Conservation (phyloP, 1,284 basidiomycete species). For the Leccinum griseonigrum region DNA sequence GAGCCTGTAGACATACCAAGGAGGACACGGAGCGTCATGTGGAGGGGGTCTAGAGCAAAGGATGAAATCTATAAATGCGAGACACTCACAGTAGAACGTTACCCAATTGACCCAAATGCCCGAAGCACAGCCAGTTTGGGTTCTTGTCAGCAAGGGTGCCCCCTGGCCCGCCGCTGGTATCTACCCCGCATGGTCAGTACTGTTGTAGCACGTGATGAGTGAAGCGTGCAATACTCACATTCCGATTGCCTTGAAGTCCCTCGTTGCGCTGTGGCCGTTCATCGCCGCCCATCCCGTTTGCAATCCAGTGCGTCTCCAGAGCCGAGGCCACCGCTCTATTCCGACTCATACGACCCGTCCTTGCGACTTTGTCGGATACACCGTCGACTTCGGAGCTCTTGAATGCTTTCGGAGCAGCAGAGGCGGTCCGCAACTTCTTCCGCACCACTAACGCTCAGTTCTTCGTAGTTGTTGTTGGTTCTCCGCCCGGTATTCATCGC, state of each 20-base stretch:
- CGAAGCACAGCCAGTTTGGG: no score
- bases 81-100: no score
- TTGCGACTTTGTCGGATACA: neutral
- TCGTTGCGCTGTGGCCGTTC: neutral
- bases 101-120: no score
- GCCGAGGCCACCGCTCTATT: neutral
- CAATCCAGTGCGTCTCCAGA: neutral
- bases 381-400: neutral
- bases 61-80: no score
- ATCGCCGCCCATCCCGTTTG: neutral
- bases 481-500: neutral
- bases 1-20: no score
- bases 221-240: neutral
- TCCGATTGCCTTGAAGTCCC: neutral
- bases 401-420: neutral
- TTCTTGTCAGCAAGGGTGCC: no score
- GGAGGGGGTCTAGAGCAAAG: no score
- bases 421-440: neutral
- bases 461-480: neutral
- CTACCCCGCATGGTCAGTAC: neutral
- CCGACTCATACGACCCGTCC: neutral
- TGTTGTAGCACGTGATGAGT: neutral
- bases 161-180: no score
- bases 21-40: no score
- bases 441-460: neutral